phyloP scores from a whole-genome alignment of 306 rosid species.

The Nissolia schottii region DNA sequence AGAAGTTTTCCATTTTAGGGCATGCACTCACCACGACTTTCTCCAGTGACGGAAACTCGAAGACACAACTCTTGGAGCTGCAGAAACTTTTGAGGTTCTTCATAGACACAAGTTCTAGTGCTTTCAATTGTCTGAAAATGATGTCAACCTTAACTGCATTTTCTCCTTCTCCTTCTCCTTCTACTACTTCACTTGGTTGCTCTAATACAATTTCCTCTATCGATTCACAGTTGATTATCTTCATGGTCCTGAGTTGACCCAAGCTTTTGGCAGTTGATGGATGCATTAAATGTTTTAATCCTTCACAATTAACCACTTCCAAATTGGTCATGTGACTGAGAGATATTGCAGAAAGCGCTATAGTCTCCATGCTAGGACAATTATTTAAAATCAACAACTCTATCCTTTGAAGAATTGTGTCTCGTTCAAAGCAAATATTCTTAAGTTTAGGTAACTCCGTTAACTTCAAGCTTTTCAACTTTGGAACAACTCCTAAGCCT shows the following conservation, averaged over 20 bases:
- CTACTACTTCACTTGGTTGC: too few species aligned
- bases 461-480: not conserved
- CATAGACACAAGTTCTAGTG: not conserved
- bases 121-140: not conserved
- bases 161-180: not conserved
- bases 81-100: not conserved
- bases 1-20: not conserved
- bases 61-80: not conserved
- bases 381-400: not conserved
- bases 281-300: not conserved
- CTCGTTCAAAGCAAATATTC: not conserved
- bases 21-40: not conserved
- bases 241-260: constrained; percentile 9
- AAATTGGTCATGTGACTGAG: constrained; percentile 3
- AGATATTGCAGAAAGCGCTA: not conserved
- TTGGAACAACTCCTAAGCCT: constrained; percentile 7
- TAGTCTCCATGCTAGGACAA: not conserved
- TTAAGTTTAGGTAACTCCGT: not conserved
- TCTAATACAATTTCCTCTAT: not conserved
- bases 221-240: not conserved
- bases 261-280: constrained; percentile 16
- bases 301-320: not conserved
- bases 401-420: not conserved
- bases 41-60: not conserved
- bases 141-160: not conserved